Base-by-base conservation (phyloP, 2,329 filamentous ascomycete species). In the Scedosporium aurantiacum region DNA sequence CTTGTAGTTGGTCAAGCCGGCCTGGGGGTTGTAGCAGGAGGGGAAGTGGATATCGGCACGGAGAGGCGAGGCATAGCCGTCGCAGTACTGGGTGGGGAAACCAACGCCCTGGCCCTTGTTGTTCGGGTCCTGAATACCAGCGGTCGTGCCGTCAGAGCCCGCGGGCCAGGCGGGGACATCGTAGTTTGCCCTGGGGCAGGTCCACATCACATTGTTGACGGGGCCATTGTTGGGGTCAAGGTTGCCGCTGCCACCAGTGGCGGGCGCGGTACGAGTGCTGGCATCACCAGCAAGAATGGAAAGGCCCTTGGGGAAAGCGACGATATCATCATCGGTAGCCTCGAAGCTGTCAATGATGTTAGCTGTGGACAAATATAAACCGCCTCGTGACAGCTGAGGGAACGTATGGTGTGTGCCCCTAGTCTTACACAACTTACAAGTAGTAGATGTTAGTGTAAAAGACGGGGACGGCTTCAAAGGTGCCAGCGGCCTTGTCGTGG, bases 381-480 rank as follows among this genome's bases (percentile, higher is more conserved):
- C n/a, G n/a, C n/a, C n/a, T n/a, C n/a, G n/a, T n/a, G n/a, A n/a
- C n/a, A n/a, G n/a, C n/a, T n/a, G n/a, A n/a, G n/a, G n/a, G n/a
- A n/a, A n/a, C n/a, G n/a, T n/a, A n/a, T n/a, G n/a, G n/a, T n/a
- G n/a, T n/a, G n/a, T n/a, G n/a, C n/a, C n/a, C n/a, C n/a, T n/a
- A n/a, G 23, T 7, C 8, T 23, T 23, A 21, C 25, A 25, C 25
- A 12, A 61, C 59, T 61, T 32, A 61, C 59, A 88, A 86, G 75
- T 93, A 92, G 77, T 94, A 94, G 64, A 82, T 82, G 68, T 86
- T 86, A 82, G 87, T 85, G 70, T 90, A 90, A 68, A 87, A 85
- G 64, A 89, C 75, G 54, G 84, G 78, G 18, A 91, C 88, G 41
- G 80, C 78, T 71, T 86, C 82, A 66, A 90, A 83, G 59, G 79